These are phyloP conservation scores for Croton laevigatus DNA, from an alignment of 441 rosid species.

Conservation along the genomic window DNA sequence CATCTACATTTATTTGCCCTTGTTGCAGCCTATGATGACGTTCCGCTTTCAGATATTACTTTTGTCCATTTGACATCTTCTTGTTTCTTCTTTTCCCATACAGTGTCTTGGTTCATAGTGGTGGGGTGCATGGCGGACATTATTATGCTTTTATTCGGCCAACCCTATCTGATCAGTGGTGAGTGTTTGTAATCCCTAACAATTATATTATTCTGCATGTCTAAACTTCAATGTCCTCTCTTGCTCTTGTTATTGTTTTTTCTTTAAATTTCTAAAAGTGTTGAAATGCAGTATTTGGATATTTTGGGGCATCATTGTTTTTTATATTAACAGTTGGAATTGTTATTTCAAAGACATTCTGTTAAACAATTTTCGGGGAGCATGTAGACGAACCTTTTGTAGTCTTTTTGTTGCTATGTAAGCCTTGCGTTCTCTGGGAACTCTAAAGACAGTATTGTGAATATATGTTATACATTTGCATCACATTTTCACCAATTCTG, in stretches of 20 bases:
- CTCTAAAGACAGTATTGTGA: no score
- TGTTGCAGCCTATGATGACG: not conserved
- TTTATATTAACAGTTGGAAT: not conserved
- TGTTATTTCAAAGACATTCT: no score
- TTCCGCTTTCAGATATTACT: not conserved
- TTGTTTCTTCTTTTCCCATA: conserved; percentile 20
- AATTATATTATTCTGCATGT: not conserved
- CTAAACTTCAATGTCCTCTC: not conserved
- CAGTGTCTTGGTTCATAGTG: conserved; percentile 92
- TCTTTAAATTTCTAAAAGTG: not conserved
- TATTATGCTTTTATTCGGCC: conserved; percentile 93
- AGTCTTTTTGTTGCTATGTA: no score
- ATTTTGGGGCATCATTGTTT: not conserved
- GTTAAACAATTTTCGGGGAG: no score
- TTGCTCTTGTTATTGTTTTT: no score
- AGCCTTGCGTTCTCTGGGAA: no score
- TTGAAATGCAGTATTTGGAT: not conserved
- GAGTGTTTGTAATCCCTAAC: conserved; percentile 20
- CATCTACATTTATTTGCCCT: not conserved
- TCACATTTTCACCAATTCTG: no score
- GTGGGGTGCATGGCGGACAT: conserved; percentile 93
- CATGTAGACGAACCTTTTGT: no score
- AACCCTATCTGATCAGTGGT: conserved; percentile 87
- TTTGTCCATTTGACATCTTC: conserved; percentile 19
- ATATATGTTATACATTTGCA: no score